These are phyloP conservation scores for Pascua sp. DNA, from an alignment of 1,284 basidiomycete genomes.

Conservation along the genomic window DNA sequence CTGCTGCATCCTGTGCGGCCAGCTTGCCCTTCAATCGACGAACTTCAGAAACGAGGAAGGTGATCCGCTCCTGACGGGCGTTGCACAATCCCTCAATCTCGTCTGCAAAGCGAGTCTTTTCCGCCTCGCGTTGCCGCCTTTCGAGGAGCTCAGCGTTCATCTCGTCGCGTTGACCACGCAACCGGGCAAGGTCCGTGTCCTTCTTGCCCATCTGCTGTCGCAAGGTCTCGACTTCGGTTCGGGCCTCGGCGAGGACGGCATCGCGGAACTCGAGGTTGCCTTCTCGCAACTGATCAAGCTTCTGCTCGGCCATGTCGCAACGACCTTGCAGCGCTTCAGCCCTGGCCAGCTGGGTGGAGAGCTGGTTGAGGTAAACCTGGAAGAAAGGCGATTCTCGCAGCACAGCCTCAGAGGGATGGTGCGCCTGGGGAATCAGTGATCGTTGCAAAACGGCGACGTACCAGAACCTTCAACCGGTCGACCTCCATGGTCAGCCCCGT, in stretches of 20 bases:
- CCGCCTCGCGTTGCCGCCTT: slow-evolving; percentile 63
- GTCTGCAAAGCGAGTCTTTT: slow-evolving; percentile 61
- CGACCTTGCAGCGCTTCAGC: slow-evolving; percentile 33
- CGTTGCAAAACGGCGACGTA: slow-evolving; percentile 12
- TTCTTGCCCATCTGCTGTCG: slow-evolving; percentile 54
- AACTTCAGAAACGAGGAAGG: slow-evolving; percentile 69
- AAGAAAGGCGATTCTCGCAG: slow-evolving; percentile 43
- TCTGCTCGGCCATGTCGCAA: slow-evolving; percentile 31
- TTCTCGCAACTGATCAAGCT: slow-evolving; percentile 35
- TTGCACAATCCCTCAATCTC: slow-evolving; percentile 70
- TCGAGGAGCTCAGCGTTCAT: slow-evolving; percentile 67
- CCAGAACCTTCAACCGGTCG: slow-evolving; percentile 32
- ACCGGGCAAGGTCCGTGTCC: slow-evolving; percentile 68
- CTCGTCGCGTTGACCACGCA: slow-evolving; percentile 79
- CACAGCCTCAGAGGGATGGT: slow-evolving; percentile 35
- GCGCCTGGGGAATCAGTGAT: slow-evolving; percentile 19
- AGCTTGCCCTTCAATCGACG: slow-evolving; percentile 70
- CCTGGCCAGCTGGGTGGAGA: slow-evolving; percentile 29
- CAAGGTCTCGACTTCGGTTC: slow-evolving; percentile 36
- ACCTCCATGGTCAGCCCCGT: slow-evolving; percentile 31
- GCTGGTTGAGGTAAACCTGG: slow-evolving; percentile 42
- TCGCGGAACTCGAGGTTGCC: slow-evolving; percentile 42
- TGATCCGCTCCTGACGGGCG: slow-evolving; percentile 73
- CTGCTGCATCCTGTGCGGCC: slow-evolving; percentile 68
- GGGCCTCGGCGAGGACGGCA: slow-evolving; percentile 32